A percentile compares a stretch with the other conserved stretches of the same genome.
These are phyloP conservation scores for Ascochyta pisi DNA, from an alignment of 2,329 filamentous ascomycete genomes.

Conservation along the genomic window DNA sequence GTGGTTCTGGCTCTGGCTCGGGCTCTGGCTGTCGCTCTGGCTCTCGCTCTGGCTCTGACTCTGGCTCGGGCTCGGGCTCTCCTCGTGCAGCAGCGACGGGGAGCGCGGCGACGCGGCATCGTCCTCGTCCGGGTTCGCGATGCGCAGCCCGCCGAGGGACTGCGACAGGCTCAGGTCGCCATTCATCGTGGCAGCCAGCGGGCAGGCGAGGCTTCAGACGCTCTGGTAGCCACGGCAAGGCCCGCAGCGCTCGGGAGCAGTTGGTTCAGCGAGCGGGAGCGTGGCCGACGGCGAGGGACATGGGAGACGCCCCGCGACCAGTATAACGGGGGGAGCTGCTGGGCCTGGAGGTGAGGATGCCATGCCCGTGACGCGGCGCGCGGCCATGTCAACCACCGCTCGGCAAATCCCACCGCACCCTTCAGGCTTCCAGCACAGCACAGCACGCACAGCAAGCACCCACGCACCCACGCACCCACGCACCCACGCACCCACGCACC, in stretches of 20 bases:
- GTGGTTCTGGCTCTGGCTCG: no score
- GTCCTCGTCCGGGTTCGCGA: conserved; percentile 91
- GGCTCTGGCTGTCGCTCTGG: no score
- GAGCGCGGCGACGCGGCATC: conserved; percentile 41
- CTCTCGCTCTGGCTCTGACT: no score
- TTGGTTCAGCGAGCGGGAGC: conserved; percentile 23
- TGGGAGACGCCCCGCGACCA: conserved; percentile 42
- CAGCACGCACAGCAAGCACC: background rate
- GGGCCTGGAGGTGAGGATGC: conserved; percentile 26
- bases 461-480: background rate
- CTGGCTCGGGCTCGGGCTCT: background rate
- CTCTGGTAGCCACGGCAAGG: conserved; percentile 29
- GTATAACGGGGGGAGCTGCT: conserved; percentile 21
- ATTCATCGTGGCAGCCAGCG: conserved; percentile 68
- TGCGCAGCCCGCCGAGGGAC: conserved; percentile 90
- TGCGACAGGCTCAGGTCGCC: conserved; percentile 91
- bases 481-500: background rate
- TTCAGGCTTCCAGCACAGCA: background rate
- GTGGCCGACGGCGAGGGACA: conserved; percentile 31
- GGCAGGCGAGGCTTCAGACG: conserved; percentile 18
- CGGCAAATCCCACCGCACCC: conserved; percentile 18
- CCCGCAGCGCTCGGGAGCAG: conserved; percentile 25
- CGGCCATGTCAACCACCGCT: conserved; percentile 26
- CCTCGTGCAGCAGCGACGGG: conserved; percentile 25
- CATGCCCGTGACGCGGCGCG: conserved; percentile 21